Evolutionary conservation across 768 basidiomycete species (phyloP).

Genomic region (Agrocybe chaxingu): DNA sequence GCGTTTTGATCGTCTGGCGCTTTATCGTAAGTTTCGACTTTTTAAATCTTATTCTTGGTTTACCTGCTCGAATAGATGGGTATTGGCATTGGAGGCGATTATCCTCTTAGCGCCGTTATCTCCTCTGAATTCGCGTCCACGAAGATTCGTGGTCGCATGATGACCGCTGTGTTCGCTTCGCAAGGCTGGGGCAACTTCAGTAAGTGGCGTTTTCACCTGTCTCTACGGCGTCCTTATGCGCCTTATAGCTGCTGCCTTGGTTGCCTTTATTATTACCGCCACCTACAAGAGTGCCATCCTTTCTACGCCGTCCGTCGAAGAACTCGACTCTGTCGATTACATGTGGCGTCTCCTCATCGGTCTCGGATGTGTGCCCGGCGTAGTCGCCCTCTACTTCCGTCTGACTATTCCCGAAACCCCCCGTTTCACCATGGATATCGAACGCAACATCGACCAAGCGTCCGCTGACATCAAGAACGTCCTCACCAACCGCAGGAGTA

Average conservation of each 20-base stretch:
- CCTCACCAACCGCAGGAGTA: constrained; percentile 43
- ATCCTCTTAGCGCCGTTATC: constrained; percentile 82
- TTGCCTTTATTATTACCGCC: constrained; percentile 58
- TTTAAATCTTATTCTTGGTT: neutral
- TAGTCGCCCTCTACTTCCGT: constrained; percentile 86
- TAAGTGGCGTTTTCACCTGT: constrained; percentile 25
- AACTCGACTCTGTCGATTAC: constrained; percentile 58
- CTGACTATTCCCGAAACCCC: constrained; percentile 92
- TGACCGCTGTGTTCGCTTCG: constrained; percentile 83
- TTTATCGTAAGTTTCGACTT: constrained; percentile 46
- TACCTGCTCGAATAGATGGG: constrained; percentile 47
- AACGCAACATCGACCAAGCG: constrained; percentile 78
- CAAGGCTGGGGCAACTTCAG: constrained; percentile 89
- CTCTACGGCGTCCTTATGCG: neutral
- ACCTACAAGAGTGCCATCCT: constrained; percentile 65
- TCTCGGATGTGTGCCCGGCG: constrained; percentile 79
- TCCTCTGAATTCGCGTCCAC: constrained; percentile 86
- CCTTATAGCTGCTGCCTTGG: constrained; percentile 54
- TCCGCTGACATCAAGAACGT: constrained; percentile 70
- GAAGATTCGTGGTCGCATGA: constrained; percentile 75
- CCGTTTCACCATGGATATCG: constrained; percentile 89
- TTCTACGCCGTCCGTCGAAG: constrained; percentile 31
- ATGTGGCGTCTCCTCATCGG: constrained; percentile 90
- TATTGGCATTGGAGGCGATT: constrained; percentile 86
- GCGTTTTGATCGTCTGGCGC: constrained; percentile 80